Evolutionary conservation across 2,329 filamentous ascomycete species (phyloP), one percentile per base, ranked within the genome.

Genomic region (Nemania sp.): DNA sequence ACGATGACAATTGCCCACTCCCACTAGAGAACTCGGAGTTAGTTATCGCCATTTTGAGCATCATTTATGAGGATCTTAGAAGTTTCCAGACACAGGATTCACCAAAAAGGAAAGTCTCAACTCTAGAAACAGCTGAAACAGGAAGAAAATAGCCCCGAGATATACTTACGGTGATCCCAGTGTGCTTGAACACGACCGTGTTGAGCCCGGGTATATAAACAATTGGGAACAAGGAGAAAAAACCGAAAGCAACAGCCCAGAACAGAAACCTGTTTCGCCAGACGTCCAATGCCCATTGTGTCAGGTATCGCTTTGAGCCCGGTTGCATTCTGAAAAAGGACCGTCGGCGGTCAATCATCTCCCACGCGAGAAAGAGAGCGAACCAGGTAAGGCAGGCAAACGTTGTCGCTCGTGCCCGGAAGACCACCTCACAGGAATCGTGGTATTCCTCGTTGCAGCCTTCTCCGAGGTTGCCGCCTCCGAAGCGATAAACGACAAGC

Each of bases 321-420:
- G 90, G 88, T 74, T 92, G 87, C 88, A 93, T 92, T 73, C 87
- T 85, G 86, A 94, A 93, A 82, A 94, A 92, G 7, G 87, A 90
- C 51, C 90, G 87, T 24, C 91, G 89, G 80, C 91, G 86, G 74
- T 92, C 86, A 67, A 93, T 85, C 86, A 93, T 91, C 78, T 94
- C 91, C 92, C 92, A 94, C 0, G 92, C 92, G 5, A 93, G 83
- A 82, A 93, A 92, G 20, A 93, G 85, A 0, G 90, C 90, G 73
- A 90, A 91, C 91, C 91, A 93, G 0, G 91, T 93, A 60, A 93
- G 84, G 72, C 88, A 91, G 35, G 89, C 90, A 75, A 93, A 93
- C 4, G 89, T 91, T 0, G 92, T 92, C 0, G 90, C 90, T 15
- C 92, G 88, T 0, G 91, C 91, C 20, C 89, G 88, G 84, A 91